These are phyloP conservation scores for Conticribra weissflogii DNA, from an alignment of 108 stramenopile species.

Conservation along the genomic window DNA sequence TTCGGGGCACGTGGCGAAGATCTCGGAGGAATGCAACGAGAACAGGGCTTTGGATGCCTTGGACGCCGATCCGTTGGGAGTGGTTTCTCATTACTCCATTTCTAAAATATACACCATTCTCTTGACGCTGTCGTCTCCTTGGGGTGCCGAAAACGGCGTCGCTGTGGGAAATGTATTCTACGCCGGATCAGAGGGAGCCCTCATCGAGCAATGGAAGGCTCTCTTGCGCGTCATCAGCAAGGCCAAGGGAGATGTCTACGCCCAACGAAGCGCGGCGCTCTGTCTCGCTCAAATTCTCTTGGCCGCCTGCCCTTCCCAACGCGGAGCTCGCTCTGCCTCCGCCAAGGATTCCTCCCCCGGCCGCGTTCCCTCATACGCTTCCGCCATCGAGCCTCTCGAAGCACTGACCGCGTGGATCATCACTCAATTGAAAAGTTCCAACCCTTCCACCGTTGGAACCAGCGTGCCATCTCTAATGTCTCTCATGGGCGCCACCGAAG, in stretches of 20 bases:
- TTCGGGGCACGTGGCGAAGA: slow-evolving; percentile 44
- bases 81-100: slow-evolving; percentile 84
- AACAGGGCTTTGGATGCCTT: slow-evolving; percentile 70
- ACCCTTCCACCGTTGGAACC: slow-evolving; percentile 65
- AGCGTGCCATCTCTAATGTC: slow-evolving; percentile 76
- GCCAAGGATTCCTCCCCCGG: slow-evolving; percentile 36
- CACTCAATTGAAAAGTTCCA: slow-evolving; percentile 79
- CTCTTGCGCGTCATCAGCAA: slow-evolving; percentile 81
- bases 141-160: slow-evolving; percentile 67
- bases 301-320: slow-evolving; percentile 81
- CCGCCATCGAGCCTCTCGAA: slow-evolving; percentile 83
- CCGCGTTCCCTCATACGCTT: slow-evolving; percentile 76
- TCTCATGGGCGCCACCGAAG: slow-evolving; percentile 77
- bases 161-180: slow-evolving; percentile 82
- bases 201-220: slow-evolving; percentile 90
- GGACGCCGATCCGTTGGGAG: slow-evolving; percentile 81
- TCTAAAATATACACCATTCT: slow-evolving; percentile 79
- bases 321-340: slow-evolving; percentile 15
- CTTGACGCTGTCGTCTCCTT: slow-evolving; percentile 50
- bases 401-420: slow-evolving; percentile 87
- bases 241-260: slow-evolving; percentile 82
- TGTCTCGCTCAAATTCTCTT: slow-evolving; percentile 76
- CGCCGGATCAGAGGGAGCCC: slow-evolving; percentile 78
- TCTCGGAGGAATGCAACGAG: slow-evolving; percentile 55
- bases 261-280: slow-evolving; percentile 78